phyloP scores from a whole-genome alignment of 2,329 filamentous ascomycete genomes.

The Hypocreales sp. region DNA sequence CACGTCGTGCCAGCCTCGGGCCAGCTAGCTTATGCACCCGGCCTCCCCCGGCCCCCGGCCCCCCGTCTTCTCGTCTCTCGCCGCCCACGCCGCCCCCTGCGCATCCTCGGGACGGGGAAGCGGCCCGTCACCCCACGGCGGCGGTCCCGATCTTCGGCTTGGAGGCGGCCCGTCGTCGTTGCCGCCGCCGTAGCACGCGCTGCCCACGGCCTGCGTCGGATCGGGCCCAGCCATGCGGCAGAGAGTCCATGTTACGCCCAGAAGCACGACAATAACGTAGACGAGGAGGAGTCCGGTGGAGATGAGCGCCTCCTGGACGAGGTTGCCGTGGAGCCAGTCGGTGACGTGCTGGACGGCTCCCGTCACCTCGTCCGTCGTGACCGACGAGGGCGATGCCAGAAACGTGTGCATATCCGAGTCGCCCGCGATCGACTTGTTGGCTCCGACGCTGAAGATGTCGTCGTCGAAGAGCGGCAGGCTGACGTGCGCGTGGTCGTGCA shows the following conservation, averaged over 20 bases:
- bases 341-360: conserved; percentile 58
- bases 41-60: too few relatives aligned
- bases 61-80: too few relatives aligned
- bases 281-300: conserved; percentile 57
- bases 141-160: conserved; percentile 7
- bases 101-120: too few relatives aligned
- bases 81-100: too few relatives aligned
- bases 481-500: conserved; percentile 73
- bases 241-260: conserved; percentile 54
- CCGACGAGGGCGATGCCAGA: conserved; percentile 58
- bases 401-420: conserved; percentile 52
- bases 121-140: not conserved
- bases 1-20: not conserved
- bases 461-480: conserved; percentile 63
- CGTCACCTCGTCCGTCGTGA: conserved; percentile 69
- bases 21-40: too few relatives aligned
- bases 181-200: conserved; percentile 23
- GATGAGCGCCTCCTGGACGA: conserved; percentile 68
- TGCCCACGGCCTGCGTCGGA: conserved; percentile 38
- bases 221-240: conserved; percentile 45
- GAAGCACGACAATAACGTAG: conserved; percentile 63
- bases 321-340: conserved; percentile 46
- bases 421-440: conserved; percentile 41
- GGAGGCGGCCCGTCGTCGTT: conserved; percentile 12
- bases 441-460: conserved; percentile 72